Evolutionary conservation across 2,329 filamentous ascomycete genomes (phyloP), one percentile per base, ranked within the genome.

Genomic region (Aureobasidium vineae): DNA sequence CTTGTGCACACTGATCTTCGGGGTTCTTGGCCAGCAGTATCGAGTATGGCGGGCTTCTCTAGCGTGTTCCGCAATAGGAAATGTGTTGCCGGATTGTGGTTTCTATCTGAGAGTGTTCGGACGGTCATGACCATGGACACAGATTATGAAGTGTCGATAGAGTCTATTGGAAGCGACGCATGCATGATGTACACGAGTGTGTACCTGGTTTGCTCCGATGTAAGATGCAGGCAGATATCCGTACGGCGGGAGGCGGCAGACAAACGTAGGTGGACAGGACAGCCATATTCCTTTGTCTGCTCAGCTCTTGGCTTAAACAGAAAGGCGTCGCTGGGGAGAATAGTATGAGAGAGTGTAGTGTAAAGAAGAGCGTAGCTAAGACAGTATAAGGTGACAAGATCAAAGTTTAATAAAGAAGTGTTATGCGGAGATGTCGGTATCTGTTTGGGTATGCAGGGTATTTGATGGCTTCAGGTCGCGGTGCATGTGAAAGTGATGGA

Each of bases 351-450:
- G 31, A 16, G 19, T 15, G 16, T 49, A 23, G n/a, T 23, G 11
- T n/a, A 31, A 36, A 19, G 26, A 26, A 6, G 38, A 45, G 40
- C 13, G 36, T 28, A 40, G 28, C n/a, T 56, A 21, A 56, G 53
- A 56, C 33, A 36, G 6, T 23, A 54, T 21, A 36, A n/a, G n/a
- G 47, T 21, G 16, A 50, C 2, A 8, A 28, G 10, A 16, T 8
- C 21, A 21, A 33, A 56, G 53, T 5, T 19, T 45, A 13, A 43
- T 59, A 43, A n/a, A 43, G 16, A 31, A 8, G 43, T 59, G 13
- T 40, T n/a, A 33, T 59, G 54, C 54, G 54, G 54, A 59, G 38
- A 59, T 59, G 54, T 59, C 54, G 54, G 54, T n/a, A 59, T 59
- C 2, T 57, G 26, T 16, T 11, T 26, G 38, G 33, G 26, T 41